A percentile compares a stretch with the other conserved stretches of the same genome.
phyloP scores from a whole-genome alignment of 495 filamentous ascomycete genomes.

The Penicillium herquei region DNA sequence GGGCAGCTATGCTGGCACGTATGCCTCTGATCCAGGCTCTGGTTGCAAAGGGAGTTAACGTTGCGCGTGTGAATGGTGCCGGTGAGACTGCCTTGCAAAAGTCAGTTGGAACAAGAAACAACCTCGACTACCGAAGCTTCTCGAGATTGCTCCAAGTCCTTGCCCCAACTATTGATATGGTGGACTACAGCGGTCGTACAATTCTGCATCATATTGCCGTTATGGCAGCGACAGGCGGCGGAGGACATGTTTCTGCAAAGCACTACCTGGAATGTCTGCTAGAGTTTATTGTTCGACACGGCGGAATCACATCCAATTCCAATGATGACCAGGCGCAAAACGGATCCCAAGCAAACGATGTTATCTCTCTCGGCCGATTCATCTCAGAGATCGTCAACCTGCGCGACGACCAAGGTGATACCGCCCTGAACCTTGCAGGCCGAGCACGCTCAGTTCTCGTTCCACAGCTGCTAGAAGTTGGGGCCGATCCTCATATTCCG shows the following conservation, averaged over 20 bases:
- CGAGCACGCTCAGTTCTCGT: constrained; percentile 91
- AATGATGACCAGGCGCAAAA: constrained; percentile 33
- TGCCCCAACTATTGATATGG: constrained; percentile 84
- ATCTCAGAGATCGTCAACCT: constrained; percentile 95
- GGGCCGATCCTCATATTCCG: constrained; percentile 82
- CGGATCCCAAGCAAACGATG: constrained; percentile 42
- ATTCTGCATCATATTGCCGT: constrained; percentile 95
- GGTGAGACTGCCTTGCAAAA: constrained; percentile 93
- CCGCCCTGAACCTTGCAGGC: constrained; percentile 89
- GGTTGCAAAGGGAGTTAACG: constrained; percentile 78
- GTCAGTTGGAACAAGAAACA: constrained; percentile 84
- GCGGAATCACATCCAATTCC: constrained; percentile 52
- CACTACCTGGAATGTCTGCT: constrained; percentile 92
- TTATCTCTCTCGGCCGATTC: constrained; percentile 83
- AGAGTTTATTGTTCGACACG: constrained; percentile 87
- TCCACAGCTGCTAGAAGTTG: constrained; percentile 87
- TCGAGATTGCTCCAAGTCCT: constrained; percentile 85
- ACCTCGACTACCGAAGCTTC: constrained; percentile 76
- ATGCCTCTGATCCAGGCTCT: constrained; percentile 75
- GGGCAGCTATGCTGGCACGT: constrained; percentile 94
- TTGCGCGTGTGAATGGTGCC: constrained; percentile 78
- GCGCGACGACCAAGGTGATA: constrained; percentile 88
- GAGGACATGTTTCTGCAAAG: constrained; percentile 72
- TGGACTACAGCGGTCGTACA: constrained; percentile 84
- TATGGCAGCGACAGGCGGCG: constrained; percentile 87